phyloP scores from a whole-genome alignment of 2,329 filamentous ascomycete species.

The Graphium sp. region DNA sequence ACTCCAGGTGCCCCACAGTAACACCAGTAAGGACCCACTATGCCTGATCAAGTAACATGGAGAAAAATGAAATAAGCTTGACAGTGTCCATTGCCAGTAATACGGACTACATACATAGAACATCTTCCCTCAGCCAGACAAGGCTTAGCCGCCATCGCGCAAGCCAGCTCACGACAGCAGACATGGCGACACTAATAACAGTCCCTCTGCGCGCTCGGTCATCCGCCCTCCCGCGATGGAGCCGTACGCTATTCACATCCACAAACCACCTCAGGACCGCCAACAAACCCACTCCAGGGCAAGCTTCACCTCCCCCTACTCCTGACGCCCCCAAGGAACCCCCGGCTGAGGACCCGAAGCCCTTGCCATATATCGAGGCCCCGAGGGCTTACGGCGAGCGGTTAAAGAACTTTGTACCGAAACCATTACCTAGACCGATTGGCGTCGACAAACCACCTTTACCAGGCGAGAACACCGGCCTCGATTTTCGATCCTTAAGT shows the following conservation, averaged over 20 bases:
- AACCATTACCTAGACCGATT: slow-evolving; percentile 55
- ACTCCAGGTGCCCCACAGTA: no score
- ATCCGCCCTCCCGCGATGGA: slow-evolving; percentile 34
- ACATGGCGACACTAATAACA: no score
- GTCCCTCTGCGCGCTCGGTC: slow-evolving; percentile 11
- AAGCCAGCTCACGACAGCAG: no score
- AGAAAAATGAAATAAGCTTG: no score
- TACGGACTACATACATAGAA: no score
- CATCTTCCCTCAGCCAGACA: no score
- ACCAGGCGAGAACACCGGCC: slow-evolving; percentile 66
- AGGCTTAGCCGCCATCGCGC: no score
- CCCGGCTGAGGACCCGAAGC: slow-evolving; percentile 6
- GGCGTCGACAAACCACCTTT: slow-evolving; percentile 60
- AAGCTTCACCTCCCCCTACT: background rate
- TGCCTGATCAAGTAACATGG: no score
- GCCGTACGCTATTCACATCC: slow-evolving; percentile 27
- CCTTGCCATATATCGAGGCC: slow-evolving; percentile 30
- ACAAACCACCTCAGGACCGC: slow-evolving; percentile 12
- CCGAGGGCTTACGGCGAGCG: slow-evolving; percentile 43
- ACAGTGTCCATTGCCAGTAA: no score
- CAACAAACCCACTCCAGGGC: background rate
- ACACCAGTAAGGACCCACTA: no score
- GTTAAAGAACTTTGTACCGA: slow-evolving; percentile 37
- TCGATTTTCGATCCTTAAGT: slow-evolving; percentile 48
- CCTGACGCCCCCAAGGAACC: slow-evolving; percentile 9